phyloP scores from a whole-genome alignment of 2,329 filamentous ascomycete genomes.

The Fusarium verticillioides region DNA sequence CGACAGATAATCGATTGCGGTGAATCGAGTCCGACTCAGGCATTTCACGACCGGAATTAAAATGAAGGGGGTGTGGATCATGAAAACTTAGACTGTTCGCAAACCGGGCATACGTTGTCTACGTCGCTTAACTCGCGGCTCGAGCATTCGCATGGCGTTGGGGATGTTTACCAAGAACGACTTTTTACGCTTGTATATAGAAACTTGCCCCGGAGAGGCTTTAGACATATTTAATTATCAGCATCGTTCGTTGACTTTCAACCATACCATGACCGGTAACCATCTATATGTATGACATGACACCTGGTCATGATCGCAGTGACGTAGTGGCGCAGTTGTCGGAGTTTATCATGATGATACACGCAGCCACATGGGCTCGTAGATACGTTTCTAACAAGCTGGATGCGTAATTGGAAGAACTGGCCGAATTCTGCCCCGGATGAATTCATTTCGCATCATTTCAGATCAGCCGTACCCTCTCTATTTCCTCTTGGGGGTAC shows the following conservation, averaged over 20 bases:
- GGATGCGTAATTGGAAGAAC: background rate
- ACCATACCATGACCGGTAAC: background rate
- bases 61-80: slow-evolving; percentile 32
- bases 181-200: slow-evolving; percentile 48
- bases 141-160: slow-evolving; percentile 48
- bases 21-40: slow-evolving; percentile 35
- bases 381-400: background rate
- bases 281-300: background rate
- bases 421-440: background rate
- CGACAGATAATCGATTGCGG: slow-evolving; percentile 37
- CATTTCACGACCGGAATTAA: slow-evolving; percentile 12
- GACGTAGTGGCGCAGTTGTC: too few relatives aligned
- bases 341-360: background rate
- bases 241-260: slow-evolving; percentile 43
- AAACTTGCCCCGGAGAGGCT: slow-evolving; percentile 43
- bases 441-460: background rate
- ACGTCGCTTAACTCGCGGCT: slow-evolving; percentile 32
- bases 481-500: slow-evolving; percentile 57
- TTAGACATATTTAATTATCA: slow-evolving; percentile 50
- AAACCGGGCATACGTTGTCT: slow-evolving; percentile 30
- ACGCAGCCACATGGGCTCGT: background rate
- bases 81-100: slow-evolving; percentile 40
- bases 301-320: background rate
- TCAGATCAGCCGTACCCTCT: background rate
- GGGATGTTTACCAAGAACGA: slow-evolving; percentile 44